Percentiles rank a stretch among this genome's conserved stretches.
phyloP scores from a whole-genome alignment of 73 alveolate genomes.

The Paramecium sexaurelia region DNA sequence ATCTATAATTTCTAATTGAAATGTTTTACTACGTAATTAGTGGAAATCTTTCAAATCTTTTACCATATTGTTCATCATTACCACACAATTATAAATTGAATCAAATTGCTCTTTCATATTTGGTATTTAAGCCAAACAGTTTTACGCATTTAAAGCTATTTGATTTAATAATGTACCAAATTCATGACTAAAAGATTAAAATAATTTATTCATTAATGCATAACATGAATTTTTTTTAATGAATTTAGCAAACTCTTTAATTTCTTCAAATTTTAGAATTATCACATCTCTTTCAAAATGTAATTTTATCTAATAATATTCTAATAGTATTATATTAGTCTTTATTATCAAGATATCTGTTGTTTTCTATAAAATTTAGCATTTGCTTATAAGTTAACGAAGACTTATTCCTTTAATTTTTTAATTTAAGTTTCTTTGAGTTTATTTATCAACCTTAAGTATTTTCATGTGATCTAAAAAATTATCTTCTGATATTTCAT shows the following conservation, averaged over 20 bases:
- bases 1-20: background rate
- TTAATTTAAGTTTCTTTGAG: background rate
- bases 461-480: background rate
- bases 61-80: background rate
- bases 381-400: background rate
- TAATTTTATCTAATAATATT: background rate
- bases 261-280: background rate
- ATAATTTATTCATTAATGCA: background rate
- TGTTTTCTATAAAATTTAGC: background rate
- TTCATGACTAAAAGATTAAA: constrained; percentile 19
- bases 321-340: background rate
- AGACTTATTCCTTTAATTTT: background rate
- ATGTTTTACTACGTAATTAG: background rate
- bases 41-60: background rate
- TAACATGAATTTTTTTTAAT: background rate
- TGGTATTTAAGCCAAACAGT: background rate
- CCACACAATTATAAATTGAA: background rate
- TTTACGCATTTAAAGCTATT: background rate
- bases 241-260: background rate
- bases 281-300: background rate
- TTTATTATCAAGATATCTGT: background rate
- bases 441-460: background rate
- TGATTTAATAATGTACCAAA: background rate
- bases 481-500: background rate
- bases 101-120: background rate